Evolutionary conservation across 768 basidiomycete genomes (phyloP).

Genomic region (Rhodotorula taiwanensis): DNA sequence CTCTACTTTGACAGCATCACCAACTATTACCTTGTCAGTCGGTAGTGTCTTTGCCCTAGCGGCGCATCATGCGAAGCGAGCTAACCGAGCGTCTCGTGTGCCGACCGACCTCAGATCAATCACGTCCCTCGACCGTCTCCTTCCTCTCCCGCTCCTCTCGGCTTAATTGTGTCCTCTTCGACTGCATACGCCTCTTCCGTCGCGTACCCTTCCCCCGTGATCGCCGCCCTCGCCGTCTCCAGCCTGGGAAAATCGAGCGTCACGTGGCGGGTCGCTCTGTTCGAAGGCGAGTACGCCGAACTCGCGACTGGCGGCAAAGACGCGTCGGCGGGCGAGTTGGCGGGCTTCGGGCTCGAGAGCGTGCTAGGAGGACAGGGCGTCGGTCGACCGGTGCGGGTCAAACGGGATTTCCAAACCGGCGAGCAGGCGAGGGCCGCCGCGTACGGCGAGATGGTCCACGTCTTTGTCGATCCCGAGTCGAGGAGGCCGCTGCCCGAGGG

Average conservation of each 20-base stretch:
- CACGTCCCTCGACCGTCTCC: not conserved
- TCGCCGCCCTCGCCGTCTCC: conserved; percentile 5
- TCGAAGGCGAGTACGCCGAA: conserved; percentile 5
- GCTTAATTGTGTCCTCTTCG: conserved; percentile 11
- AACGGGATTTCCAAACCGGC: too few species aligned
- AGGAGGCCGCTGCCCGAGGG: conserved; percentile 1
- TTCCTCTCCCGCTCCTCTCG: conserved; percentile 1
- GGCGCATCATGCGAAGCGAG: too few species aligned
- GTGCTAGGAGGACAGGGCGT: not conserved
- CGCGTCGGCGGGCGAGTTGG: not conserved
- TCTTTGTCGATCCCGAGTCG: conserved; percentile 14
- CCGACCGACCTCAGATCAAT: not conserved
- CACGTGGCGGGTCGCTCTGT: conserved; percentile 17
- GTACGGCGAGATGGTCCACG: conserved; percentile 24
- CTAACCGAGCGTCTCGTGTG: not conserved
- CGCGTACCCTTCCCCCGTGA: conserved; percentile 13
- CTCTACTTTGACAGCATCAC: conserved; percentile 15
- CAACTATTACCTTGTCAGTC: conserved; percentile 6
- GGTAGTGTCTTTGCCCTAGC: not conserved
- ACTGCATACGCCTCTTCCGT: conserved; percentile 3
- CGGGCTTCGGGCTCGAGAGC: not conserved
- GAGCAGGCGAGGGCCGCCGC: conserved; percentile 4
- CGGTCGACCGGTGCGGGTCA: conserved; percentile 4
- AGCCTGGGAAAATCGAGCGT: not conserved
- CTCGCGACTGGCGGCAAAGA: not conserved